A percentile compares a stretch with the other conserved stretches of the same genome.
Evolutionary conservation across 2,329 filamentous ascomycete genomes (phyloP).

Genomic region (Paramyrothecium roridum): DNA sequence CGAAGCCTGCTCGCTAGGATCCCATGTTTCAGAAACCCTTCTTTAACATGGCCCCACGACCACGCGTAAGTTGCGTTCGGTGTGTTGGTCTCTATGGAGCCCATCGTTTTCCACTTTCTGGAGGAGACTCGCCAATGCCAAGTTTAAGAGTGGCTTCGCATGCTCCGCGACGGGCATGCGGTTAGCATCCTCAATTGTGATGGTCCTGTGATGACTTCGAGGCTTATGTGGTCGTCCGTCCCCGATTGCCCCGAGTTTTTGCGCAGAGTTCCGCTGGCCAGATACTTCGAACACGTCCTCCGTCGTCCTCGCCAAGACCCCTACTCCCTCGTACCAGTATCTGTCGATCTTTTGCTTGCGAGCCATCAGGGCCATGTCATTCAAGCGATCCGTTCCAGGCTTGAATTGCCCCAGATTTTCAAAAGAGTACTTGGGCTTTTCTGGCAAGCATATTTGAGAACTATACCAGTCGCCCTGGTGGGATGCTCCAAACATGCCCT

Average conservation of each 20-base stretch:
- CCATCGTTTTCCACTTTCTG: constrained; percentile 14
- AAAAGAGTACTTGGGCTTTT: neutral
- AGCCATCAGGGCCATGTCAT: constrained; percentile 15
- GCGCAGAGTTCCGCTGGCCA: constrained; percentile 19
- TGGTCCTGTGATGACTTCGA: constrained; percentile 18
- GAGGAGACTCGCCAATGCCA: constrained; percentile 32
- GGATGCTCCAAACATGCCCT: neutral
- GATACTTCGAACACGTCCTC: constrained; percentile 26
- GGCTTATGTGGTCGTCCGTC: constrained; percentile 26
- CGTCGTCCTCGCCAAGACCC: constrained; percentile 29
- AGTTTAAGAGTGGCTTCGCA: constrained; percentile 37
- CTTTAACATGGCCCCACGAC: neutral
- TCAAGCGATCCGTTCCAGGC: constrained; percentile 12
- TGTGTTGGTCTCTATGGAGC: constrained; percentile 3
- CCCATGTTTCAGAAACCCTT: no score
- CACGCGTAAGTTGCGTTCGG: neutral
- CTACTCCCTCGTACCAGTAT: constrained; percentile 36
- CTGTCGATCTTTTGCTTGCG: constrained; percentile 25
- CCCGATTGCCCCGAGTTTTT: constrained; percentile 32
- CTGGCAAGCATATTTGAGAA: neutral
- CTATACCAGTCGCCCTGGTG: neutral
- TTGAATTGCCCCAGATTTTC: constrained; percentile 6
- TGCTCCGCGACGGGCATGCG: constrained; percentile 33
- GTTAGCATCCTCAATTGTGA: constrained; percentile 36
- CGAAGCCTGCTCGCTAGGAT: no score